A percentile compares a stretch with the other conserved stretches of the same genome.
phyloP scores from a whole-genome alignment of 2,329 filamentous ascomycete species.

The Chaetomium globosum region DNA sequence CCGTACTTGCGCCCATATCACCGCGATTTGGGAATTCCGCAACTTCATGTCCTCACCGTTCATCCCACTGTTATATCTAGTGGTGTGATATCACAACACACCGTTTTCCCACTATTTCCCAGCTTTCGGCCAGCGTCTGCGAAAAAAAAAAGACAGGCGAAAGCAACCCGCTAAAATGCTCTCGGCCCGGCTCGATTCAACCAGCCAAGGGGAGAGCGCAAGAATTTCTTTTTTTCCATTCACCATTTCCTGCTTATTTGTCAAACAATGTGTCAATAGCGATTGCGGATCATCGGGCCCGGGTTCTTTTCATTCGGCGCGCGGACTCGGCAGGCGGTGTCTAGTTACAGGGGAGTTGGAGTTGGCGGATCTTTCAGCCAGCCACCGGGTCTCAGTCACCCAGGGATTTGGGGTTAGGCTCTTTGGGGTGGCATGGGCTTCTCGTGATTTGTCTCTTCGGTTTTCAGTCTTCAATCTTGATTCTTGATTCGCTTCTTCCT shows the following conservation, averaged over 20 bases:
- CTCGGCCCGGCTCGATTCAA: neutral
- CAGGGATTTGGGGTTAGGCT: neutral
- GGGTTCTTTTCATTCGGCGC: neutral
- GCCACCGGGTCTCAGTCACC: neutral
- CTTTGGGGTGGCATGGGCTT: neutral
- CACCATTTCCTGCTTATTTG: neutral
- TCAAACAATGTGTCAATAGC: constrained; percentile 15
- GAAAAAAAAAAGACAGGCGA: neutral
- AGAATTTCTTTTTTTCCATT: neutral
- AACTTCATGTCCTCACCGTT: neutral
- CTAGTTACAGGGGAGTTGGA: neutral
- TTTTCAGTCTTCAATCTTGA: neutral
- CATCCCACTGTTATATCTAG: neutral
- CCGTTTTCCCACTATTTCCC: neutral
- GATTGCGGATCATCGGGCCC: neutral
- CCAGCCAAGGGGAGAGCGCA: neutral
- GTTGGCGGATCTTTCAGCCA: constrained; percentile 10
- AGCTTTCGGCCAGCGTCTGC: neutral
- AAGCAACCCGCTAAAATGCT: neutral
- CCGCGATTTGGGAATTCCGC: neutral
- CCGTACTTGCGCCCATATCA: neutral
- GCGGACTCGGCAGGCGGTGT: neutral
- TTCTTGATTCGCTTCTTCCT: neutral
- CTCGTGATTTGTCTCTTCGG: neutral
- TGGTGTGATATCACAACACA: neutral